A percentile compares a stretch with the other conserved stretches of the same genome.
Evolutionary conservation across 805 yeast species (phyloP).

Genomic region (Ogataea corticis): DNA sequence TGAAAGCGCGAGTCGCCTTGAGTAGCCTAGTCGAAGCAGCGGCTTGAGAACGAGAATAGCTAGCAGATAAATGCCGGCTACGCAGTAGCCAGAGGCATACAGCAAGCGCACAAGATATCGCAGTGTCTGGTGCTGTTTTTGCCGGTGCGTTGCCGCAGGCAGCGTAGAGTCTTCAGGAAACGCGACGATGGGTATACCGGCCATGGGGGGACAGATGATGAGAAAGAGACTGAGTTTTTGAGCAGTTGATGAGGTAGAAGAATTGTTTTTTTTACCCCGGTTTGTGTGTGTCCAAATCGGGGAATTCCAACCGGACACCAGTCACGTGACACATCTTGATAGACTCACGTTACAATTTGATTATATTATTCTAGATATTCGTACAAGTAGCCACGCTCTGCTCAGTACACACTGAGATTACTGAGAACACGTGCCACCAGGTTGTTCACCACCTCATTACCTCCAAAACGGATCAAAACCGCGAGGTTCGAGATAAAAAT

Average conservation of each 20-base stretch:
- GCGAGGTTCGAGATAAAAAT: constrained; percentile 24
- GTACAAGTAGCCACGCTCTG: not conserved
- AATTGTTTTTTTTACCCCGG: constrained; percentile 2
- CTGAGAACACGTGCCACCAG: constrained; percentile 20
- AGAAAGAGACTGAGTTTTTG: too few relatives aligned
- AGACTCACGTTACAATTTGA: not conserved
- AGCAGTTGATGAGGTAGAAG: too few relatives aligned
- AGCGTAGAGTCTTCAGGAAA: constrained; percentile 34
- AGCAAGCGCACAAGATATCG: constrained; percentile 32
- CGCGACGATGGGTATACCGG: constrained; percentile 29
- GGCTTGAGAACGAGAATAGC: constrained; percentile 43
- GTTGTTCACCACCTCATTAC: constrained; percentile 16
- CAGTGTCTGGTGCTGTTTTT: constrained; percentile 30
- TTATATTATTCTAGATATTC: not conserved
- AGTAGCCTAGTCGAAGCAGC: constrained; percentile 37
- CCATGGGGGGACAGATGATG: constrained; percentile 2
- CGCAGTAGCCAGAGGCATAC: constrained; percentile 36
- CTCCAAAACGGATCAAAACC: constrained; percentile 15
- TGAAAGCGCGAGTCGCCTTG: constrained; percentile 39
- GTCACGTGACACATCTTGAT: too few relatives aligned
- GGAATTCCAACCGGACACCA: not conserved
- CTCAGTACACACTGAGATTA: constrained; percentile 12
- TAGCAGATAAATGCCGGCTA: constrained; percentile 33
- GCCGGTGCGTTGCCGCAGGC: constrained; percentile 4
- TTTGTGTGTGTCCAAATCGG: constrained; percentile 1